phyloP scores from a whole-genome alignment of 2,329 filamentous ascomycete genomes.

The Plenodomus lindquistii region DNA sequence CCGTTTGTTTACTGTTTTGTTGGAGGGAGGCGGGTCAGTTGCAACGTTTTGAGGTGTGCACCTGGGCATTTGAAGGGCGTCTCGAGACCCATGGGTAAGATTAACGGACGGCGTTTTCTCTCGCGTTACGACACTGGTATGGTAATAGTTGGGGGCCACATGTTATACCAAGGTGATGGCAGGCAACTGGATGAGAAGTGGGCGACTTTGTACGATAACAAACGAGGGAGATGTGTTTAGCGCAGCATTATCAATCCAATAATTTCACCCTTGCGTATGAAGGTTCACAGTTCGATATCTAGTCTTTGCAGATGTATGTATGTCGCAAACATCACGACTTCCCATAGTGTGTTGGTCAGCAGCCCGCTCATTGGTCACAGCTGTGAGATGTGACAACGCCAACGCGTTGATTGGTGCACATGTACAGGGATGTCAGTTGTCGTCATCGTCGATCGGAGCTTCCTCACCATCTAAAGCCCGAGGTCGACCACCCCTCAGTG shows the following conservation, averaged over 20 bases:
- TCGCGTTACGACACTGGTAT: not conserved
- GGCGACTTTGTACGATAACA: not conserved
- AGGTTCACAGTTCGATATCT: too few species aligned
- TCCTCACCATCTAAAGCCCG: constrained; percentile 17
- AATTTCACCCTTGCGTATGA: not conserved
- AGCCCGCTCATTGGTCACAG: constrained; percentile 5
- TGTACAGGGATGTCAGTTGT: constrained; percentile 16
- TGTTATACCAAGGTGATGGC: too few species aligned
- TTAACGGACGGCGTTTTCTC: not conserved
- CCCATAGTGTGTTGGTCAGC: constrained; percentile 2
- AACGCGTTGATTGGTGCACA: constrained; percentile 17
- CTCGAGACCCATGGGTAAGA: not conserved
- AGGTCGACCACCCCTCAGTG: constrained; percentile 9
- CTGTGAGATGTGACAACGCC: constrained; percentile 2
- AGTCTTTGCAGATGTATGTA: too few species aligned
- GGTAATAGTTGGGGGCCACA: not conserved
- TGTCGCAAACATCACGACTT: constrained; percentile 14
- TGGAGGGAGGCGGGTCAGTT: constrained; percentile 4
- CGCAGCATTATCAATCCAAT: not conserved
- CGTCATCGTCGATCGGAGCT: constrained; percentile 20
- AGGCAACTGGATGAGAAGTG: too few species aligned
- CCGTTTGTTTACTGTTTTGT: constrained; percentile 7
- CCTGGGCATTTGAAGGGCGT: constrained; percentile 17
- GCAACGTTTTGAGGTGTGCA: constrained; percentile 12
- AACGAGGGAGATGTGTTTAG: not conserved